These are phyloP conservation scores for Mycosphaerella arachidis DNA, from an alignment of 2,329 filamentous ascomycete genomes.

Conservation along the genomic window DNA sequence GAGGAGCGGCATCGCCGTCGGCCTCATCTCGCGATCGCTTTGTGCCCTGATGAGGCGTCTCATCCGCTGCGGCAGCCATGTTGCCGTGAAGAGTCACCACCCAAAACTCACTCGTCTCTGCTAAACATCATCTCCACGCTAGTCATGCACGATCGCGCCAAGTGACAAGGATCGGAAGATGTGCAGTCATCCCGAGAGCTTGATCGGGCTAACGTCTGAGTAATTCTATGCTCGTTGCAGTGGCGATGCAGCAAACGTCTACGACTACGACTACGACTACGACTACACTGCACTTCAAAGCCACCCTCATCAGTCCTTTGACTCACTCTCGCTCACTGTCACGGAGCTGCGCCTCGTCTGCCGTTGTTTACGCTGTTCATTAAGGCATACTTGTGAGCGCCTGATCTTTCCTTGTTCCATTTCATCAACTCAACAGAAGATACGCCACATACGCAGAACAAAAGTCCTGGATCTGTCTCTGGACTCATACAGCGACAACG, in stretches of 20 bases:
- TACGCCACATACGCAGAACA: background rate
- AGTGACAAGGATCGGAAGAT: background rate
- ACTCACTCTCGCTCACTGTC: constrained; percentile 9
- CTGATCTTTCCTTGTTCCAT: constrained; percentile 11
- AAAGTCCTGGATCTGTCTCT: background rate
- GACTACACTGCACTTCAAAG: background rate
- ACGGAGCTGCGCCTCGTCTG: background rate
- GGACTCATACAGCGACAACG: background rate
- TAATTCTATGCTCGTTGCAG: background rate
- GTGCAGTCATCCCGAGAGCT: background rate
- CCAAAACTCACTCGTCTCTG: background rate
- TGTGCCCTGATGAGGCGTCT: constrained; percentile 23
- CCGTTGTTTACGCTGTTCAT: constrained; percentile 12
- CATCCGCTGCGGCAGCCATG: constrained; percentile 18
- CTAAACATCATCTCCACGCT: background rate
- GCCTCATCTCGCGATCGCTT: constrained; percentile 30
- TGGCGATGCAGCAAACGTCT: background rate
- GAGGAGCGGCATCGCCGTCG: constrained; percentile 8
- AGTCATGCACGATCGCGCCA: background rate
- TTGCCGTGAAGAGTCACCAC: background rate
- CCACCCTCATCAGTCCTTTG: background rate
- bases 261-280: background rate
- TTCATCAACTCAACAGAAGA: background rate
- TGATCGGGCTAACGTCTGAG: background rate
- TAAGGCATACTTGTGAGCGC: constrained; percentile 17